Evolutionary conservation across 805 yeast genomes (phyloP).

Genomic region (Lipomyces chichibuensis): DNA sequence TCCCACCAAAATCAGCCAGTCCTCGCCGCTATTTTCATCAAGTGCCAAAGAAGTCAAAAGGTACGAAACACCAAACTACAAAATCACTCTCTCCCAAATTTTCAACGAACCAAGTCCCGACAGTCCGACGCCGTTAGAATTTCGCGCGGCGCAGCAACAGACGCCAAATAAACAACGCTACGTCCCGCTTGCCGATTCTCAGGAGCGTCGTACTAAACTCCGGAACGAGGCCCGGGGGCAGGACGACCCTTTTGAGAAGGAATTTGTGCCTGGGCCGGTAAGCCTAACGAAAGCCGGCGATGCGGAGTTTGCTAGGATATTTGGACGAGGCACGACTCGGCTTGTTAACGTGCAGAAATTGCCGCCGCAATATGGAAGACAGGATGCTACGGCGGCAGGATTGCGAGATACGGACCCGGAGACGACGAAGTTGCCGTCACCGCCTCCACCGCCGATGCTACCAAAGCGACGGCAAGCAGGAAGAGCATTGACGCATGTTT

Average conservation of each 20-base stretch:
- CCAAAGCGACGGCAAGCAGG: not conserved
- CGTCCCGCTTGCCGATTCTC: constrained; percentile 16
- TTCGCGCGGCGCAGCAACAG: not conserved
- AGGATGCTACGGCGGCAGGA: not conserved
- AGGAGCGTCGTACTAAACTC: constrained; percentile 11
- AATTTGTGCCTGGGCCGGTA: constrained; percentile 8
- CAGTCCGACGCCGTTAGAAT: not conserved
- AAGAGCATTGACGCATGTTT: not conserved
- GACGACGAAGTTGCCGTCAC: not conserved
- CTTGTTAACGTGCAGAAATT: not conserved
- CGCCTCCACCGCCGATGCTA: not conserved
- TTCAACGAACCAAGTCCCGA: constrained; percentile 1
- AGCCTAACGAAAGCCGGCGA: not conserved
- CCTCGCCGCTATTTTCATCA: not conserved
- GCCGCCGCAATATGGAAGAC: constrained; percentile 1
- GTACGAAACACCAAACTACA: constrained; percentile 1
- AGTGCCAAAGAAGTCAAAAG: not conserved
- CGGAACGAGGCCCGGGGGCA: not conserved
- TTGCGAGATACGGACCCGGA: not conserved
- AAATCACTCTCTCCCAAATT: not conserved
- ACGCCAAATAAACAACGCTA: constrained; percentile 3
- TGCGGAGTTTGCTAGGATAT: not conserved
- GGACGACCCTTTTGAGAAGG: constrained; percentile 4
- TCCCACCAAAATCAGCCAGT: not conserved
- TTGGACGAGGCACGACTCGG: not conserved